These are phyloP conservation scores for Diaporthe sp. DNA, from an alignment of 2,329 filamentous ascomycete species.

Conservation along the genomic window DNA sequence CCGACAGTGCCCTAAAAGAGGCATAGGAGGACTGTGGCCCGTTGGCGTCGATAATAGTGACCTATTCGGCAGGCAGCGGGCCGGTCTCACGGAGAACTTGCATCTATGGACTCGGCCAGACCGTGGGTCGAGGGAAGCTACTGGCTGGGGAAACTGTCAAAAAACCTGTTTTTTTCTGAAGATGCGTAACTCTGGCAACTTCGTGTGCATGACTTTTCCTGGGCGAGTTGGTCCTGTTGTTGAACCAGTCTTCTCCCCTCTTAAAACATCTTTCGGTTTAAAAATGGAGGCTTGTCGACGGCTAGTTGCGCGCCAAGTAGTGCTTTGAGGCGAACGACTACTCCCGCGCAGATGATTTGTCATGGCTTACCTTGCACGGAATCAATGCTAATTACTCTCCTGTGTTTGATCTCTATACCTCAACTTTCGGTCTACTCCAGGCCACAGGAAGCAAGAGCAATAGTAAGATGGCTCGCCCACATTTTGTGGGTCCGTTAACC, in stretches of 20 bases:
- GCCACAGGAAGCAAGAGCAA: neutral
- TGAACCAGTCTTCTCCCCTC: neutral
- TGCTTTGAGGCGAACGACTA: neutral
- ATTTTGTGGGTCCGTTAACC: conserved; percentile 6
- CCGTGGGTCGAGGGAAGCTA: conserved; percentile 8
- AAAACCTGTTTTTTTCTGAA: conserved; percentile 28
- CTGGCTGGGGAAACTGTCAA: conserved; percentile 6
- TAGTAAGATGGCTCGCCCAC: neutral
- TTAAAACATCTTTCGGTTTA: neutral
- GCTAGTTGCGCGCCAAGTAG: neutral
- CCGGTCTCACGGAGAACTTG: conserved; percentile 7
- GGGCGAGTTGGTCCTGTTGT: conserved; percentile 8
- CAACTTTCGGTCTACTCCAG: neutral
- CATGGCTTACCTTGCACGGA: neutral
- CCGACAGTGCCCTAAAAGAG: neutral
- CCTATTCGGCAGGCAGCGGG: neutral
- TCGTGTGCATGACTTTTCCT: conserved; percentile 8
- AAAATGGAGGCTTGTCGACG: neutral
- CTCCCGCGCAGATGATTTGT: neutral
- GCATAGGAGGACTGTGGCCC: neutral
- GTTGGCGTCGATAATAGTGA: neutral
- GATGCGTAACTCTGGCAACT: conserved; percentile 8
- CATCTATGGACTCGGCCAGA: conserved; percentile 23
- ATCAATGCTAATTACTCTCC: neutral
- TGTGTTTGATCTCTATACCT: neutral